Conservation (phyloP, 345 rosid genomes). For the Trapa incisa region DNA sequence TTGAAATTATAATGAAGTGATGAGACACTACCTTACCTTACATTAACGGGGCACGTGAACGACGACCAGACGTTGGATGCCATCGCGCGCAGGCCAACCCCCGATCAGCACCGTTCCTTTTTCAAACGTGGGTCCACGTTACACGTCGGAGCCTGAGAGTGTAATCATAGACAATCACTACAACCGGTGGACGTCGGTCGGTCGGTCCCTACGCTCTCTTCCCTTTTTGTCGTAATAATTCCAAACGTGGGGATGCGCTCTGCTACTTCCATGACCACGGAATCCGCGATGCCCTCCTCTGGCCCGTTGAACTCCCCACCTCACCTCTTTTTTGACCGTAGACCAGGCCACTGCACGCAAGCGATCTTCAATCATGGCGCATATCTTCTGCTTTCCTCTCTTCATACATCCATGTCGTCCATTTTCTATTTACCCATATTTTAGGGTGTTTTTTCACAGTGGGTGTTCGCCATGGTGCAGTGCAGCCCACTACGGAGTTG, state of each 20-base stretch:
- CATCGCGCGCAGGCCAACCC: too few relatives aligned
- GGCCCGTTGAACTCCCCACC: too few relatives aligned
- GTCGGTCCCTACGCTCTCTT: neutral
- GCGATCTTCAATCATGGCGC: neutral
- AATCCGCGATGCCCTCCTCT: too few relatives aligned
- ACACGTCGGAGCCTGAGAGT: neutral
- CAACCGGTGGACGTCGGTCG: neutral
- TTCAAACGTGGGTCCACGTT: neutral
- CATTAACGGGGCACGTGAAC: neutral
- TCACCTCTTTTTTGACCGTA: neutral
- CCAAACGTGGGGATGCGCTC: neutral
- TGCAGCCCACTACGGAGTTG: neutral
- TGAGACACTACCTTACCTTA: too few relatives aligned
- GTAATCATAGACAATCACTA: constrained; percentile 1
- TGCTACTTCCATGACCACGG: neutral
- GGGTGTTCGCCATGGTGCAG: too few relatives aligned
- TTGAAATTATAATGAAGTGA: too few relatives aligned
- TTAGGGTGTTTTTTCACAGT: too few relatives aligned
- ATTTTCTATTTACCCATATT: neutral
- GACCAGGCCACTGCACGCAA: neutral
- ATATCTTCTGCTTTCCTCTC: neutral
- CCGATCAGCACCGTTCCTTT: neutral
- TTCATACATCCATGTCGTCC: neutral
- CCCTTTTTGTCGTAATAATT: neutral
- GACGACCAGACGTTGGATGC: neutral